These are phyloP conservation scores for Athelia sp. DNA, from an alignment of 1,284 basidiomycete species.

Conservation along the genomic window DNA sequence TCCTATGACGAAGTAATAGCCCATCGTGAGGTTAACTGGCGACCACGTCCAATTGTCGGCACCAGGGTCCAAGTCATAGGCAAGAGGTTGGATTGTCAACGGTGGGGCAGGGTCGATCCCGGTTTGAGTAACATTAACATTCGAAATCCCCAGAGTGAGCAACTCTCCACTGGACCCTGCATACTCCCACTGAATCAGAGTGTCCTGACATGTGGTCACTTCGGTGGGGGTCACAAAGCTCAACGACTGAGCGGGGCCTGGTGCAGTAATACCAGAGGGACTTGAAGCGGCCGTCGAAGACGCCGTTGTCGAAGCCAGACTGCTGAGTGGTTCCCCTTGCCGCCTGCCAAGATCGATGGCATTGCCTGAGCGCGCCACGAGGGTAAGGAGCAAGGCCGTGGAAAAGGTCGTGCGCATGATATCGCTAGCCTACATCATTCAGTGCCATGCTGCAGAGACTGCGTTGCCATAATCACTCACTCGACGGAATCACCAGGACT, in stretches of 20 bases:
- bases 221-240: background rate
- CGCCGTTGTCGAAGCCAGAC: background rate
- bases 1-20: background rate
- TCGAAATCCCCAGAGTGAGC: background rate
- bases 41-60: background rate
- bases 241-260: background rate
- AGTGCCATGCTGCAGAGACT: background rate
- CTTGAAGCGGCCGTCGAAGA: background rate
- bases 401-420: background rate
- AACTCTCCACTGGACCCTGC: background rate
- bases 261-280: background rate
- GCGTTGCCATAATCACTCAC: background rate
- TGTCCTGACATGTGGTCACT: background rate
- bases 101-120: background rate
- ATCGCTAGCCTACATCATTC: no score
- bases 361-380: background rate
- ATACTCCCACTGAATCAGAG: background rate
- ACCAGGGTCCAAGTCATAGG: background rate
- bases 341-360: background rate
- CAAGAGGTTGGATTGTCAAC: background rate
- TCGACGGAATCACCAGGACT: slow-evolving; percentile 1
- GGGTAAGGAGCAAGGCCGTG: background rate
- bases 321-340: background rate
- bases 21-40: background rate
- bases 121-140: background rate